Conservation (phyloP, 169 alveolate genomes). For the Plasmodium chabaudi region DNA sequence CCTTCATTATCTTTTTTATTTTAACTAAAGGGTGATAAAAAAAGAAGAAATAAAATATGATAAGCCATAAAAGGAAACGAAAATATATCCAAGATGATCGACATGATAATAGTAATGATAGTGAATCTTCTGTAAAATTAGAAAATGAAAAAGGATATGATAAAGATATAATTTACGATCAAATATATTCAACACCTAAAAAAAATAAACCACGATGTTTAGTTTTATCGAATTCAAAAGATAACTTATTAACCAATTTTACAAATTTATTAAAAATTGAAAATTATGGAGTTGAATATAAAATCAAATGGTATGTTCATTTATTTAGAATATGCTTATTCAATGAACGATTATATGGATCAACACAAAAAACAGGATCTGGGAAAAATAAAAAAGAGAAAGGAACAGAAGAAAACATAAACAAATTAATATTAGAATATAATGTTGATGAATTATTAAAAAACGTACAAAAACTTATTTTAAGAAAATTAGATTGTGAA, state of each 20-base stretch:
- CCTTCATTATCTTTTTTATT: background rate
- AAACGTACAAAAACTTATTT: conserved; percentile 25
- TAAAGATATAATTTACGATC: conserved; percentile 69
- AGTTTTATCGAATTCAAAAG: conserved; percentile 33
- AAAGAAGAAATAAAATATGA: background rate
- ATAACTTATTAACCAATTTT: conserved; percentile 41
- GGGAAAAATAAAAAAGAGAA: background rate
- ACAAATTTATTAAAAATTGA: conserved; percentile 13
- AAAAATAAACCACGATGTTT: conserved; percentile 70
- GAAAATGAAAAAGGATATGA: conserved; percentile 15
- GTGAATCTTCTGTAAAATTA: too few relatives aligned
- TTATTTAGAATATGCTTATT: conserved; percentile 48
- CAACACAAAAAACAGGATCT: background rate
- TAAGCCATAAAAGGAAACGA: conserved; percentile 13
- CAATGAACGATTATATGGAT: conserved; percentile 23
- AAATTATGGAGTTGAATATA: conserved; percentile 12
- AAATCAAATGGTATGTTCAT: conserved; percentile 59
- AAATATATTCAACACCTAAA: conserved; percentile 48
- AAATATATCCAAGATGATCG: background rate
- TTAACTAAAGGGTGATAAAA: background rate
- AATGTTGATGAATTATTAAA: conserved; percentile 44
- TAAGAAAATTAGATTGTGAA: conserved; percentile 60
- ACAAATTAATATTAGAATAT: conserved; percentile 35
- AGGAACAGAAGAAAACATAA: conserved; percentile 15
- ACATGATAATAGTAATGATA: background rate